Evolutionary conservation across 2,329 filamentous ascomycete species (phyloP).

Genomic region (Colletotrichum tropicicola): DNA sequence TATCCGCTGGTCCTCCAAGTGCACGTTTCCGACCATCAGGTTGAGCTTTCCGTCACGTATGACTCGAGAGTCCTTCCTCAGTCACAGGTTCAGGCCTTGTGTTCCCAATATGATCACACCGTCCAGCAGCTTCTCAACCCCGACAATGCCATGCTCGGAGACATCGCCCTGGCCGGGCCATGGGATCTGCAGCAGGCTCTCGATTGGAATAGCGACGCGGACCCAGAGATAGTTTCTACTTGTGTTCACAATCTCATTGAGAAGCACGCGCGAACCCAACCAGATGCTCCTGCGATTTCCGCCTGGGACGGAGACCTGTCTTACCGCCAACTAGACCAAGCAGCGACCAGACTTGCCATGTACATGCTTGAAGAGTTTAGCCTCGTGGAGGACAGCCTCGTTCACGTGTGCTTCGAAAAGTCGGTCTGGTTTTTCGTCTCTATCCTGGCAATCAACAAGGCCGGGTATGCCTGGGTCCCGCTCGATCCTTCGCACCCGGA

Average conservation of each 20-base stretch:
- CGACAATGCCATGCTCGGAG: not conserved
- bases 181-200: slow-evolving; percentile 6
- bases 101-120: not conserved
- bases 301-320: slow-evolving; percentile 40
- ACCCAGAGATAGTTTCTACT: not conserved
- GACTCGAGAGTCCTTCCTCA: not conserved
- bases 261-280: slow-evolving; percentile 16
- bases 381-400: not conserved
- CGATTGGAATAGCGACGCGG: not conserved
- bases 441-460: slow-evolving; percentile 36
- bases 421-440: slow-evolving; percentile 31
- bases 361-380: not conserved
- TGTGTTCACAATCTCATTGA: slow-evolving; percentile 1
- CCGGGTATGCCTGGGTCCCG: slow-evolving; percentile 36
- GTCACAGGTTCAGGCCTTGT: not conserved
- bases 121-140: not conserved
- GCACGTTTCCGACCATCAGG: not conserved
- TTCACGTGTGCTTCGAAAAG: slow-evolving; percentile 36
- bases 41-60: not conserved
- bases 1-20: slow-evolving; percentile 20
- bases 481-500: slow-evolving; percentile 11
- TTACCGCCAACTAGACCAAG: slow-evolving; percentile 37
- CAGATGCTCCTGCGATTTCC: slow-evolving; percentile 38
- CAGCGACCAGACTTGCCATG: not conserved
- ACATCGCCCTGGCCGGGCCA: not conserved